These are phyloP conservation scores for Sporothrix variecibatus DNA, from an alignment of 2,329 filamentous ascomycete genomes.

Conservation along the genomic window DNA sequence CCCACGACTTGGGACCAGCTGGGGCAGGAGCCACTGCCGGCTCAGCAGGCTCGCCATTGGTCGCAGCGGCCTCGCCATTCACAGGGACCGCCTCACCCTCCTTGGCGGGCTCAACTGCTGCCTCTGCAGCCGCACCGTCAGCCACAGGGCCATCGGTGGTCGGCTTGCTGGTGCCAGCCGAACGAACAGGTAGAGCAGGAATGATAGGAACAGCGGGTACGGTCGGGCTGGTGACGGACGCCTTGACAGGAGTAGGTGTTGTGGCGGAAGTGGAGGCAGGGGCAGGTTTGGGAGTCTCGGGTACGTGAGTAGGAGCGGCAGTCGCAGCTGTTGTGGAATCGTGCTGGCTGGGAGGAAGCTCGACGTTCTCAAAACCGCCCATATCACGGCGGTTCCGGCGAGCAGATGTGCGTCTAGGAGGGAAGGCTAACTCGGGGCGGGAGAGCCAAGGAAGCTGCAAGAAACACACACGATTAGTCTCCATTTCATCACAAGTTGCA, in stretches of 20 bases:
- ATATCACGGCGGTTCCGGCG: conserved; percentile 47
- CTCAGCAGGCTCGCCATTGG: conserved; percentile 15
- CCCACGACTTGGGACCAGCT: conserved; percentile 43
- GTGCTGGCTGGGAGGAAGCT: conserved; percentile 35
- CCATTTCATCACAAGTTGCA: too few species aligned
- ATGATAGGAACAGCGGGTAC: conserved; percentile 50
- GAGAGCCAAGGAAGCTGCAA: conserved; percentile 61
- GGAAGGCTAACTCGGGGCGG: conserved; percentile 53
- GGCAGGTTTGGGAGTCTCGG: neutral
- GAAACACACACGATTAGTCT: neutral
- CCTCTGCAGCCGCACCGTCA: conserved; percentile 11
- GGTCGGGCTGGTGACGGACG: conserved; percentile 20
- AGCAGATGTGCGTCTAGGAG: conserved; percentile 44
- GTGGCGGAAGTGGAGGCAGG: conserved; percentile 9
- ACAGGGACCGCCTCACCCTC: conserved; percentile 20
- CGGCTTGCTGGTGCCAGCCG: neutral
- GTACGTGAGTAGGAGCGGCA: neutral
- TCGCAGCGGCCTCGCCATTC: neutral
- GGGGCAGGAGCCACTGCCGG: conserved; percentile 21
- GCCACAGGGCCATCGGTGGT: neutral
- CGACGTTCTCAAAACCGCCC: conserved; percentile 43
- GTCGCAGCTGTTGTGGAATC: neutral
- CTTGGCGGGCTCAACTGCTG: conserved; percentile 5
- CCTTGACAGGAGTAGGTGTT: conserved; percentile 35
- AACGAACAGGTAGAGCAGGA: conserved; percentile 46